phyloP scores from a whole-genome alignment of 129 eudicot species.

The Centaurea solstitialis region DNA sequence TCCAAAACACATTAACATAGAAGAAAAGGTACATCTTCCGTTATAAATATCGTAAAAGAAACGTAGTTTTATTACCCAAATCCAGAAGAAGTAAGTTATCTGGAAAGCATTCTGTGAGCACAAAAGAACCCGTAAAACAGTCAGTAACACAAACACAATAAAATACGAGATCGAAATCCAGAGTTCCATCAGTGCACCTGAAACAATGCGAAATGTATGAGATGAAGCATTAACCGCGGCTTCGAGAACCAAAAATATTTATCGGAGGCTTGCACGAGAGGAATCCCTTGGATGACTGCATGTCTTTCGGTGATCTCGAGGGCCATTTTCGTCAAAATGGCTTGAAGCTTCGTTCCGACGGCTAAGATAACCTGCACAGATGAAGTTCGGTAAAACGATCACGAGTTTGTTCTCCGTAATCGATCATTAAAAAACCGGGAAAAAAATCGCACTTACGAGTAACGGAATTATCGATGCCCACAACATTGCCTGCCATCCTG shows the following conservation, averaged over 20 bases:
- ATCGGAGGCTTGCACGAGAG: slow-evolving; percentile 89
- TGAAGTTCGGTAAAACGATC: background rate
- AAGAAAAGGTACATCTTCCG: background rate
- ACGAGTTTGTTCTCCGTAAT: background rate
- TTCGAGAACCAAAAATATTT: slow-evolving; percentile 80
- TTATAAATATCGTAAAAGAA: background rate
- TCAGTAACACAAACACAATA: slow-evolving; percentile 9
- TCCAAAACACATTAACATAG: background rate
- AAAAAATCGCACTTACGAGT: slow-evolving; percentile 51
- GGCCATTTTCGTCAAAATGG: slow-evolving; percentile 81
- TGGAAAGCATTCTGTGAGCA: slow-evolving; percentile 94
- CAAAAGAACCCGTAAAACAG: slow-evolving; percentile 6
- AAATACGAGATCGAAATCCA: background rate
- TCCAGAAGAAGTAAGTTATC: slow-evolving; percentile 84
- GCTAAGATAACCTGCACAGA: slow-evolving; percentile 63
- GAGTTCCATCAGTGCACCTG: slow-evolving; percentile 50
- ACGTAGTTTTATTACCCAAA: slow-evolving; percentile 56
- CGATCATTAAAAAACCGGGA: background rate
- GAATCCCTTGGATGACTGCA: slow-evolving; percentile 89
- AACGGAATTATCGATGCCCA: slow-evolving; percentile 93
- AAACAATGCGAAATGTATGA: slow-evolving; percentile 83
- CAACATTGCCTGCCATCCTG: slow-evolving; percentile 82
- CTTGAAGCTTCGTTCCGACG: slow-evolving; percentile 90
- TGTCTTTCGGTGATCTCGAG: slow-evolving; percentile 79
- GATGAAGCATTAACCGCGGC: slow-evolving; percentile 67